phyloP scores from a whole-genome alignment of 768 basidiomycete genomes.

The Tulasnella sp. region DNA sequence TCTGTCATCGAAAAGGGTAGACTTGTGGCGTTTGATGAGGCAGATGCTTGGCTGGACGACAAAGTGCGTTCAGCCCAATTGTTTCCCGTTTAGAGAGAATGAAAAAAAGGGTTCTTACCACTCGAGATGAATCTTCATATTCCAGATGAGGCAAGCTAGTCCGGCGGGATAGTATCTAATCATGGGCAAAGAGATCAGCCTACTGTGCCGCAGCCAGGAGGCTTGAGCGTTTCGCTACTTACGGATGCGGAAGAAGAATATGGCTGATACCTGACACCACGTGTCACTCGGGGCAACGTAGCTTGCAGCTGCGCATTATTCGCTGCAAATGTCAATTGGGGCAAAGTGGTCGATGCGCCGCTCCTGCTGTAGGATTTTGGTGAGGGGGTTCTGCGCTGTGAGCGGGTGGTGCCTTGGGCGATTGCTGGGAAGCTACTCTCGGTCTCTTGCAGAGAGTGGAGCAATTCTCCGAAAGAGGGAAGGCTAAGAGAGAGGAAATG shows the following conservation, averaged over 20 bases:
- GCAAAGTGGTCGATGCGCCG: not conserved
- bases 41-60: slow-evolving; percentile 1
- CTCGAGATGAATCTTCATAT: slow-evolving; percentile 6
- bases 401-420: not conserved
- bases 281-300: not conserved
- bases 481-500: not conserved
- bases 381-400: not conserved
- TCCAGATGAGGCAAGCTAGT: not conserved
- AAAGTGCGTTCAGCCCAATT: not conserved
- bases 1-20: not conserved
- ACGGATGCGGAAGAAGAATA: slow-evolving; percentile 13
- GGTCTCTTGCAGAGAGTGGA: slow-evolving; percentile 18
- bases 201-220: not conserved
- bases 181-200: not conserved
- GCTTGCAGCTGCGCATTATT: slow-evolving; percentile 1
- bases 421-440: slow-evolving; percentile 1
- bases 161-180: not conserved
- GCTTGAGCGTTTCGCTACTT: not conserved
- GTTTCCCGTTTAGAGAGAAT: not conserved
- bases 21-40: slow-evolving; percentile 19
- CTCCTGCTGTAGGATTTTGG: not conserved
- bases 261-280: slow-evolving; percentile 5
- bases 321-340: not conserved
- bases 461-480: slow-evolving; percentile 27
- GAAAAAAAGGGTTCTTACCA: not conserved